Evolutionary conservation across 768 basidiomycete species (phyloP).

Genomic region (Naematelia encephala): DNA sequence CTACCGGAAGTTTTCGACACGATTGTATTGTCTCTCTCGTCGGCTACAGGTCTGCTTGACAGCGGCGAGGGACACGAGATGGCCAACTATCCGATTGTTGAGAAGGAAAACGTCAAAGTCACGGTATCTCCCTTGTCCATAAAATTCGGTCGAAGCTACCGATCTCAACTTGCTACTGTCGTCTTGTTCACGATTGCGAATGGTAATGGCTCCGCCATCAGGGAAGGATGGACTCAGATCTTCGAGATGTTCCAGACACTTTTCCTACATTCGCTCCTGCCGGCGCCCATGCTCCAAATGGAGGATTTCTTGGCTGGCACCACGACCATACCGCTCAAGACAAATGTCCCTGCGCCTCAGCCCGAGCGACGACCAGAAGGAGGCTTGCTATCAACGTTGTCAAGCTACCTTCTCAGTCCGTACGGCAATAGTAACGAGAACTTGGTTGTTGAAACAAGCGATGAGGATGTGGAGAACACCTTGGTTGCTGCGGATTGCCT

Average conservation of each 20-base stretch:
- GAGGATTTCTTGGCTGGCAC: conserved; percentile 97
- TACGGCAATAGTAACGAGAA: conserved; percentile 73
- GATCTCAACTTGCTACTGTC: conserved; percentile 92
- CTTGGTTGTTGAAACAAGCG: conserved; percentile 79
- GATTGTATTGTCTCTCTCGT: conserved; percentile 86
- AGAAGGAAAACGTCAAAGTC: conserved; percentile 81
- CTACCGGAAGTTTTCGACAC: conserved; percentile 96
- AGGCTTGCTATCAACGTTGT: conserved; percentile 88
- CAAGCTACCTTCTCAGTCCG: conserved; percentile 94
- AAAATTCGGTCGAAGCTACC: conserved; percentile 90
- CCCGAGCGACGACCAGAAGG: conserved; percentile 63
- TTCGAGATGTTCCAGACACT: conserved; percentile 98
- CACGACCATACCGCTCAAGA: conserved; percentile 83
- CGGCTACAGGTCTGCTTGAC: conserved; percentile 82
- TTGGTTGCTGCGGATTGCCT: conserved; percentile 94
- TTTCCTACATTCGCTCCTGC: conserved; percentile 88
- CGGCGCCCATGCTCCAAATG: conserved; percentile 88
- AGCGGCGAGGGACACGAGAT: conserved; percentile 59
- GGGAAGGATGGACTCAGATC: conserved; percentile 94
- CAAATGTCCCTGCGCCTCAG: conserved; percentile 62
- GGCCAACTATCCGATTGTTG: conserved; percentile 75
- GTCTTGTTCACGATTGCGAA: conserved; percentile 97
- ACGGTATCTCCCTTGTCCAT: conserved; percentile 91
- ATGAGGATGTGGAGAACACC: conserved; percentile 85
- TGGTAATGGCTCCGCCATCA: conserved; percentile 85